Percentiles rank a stretch among this genome's conserved stretches.
Conservation (phyloP, 176 grass and related monocot genomes). For the Ananas comosus region DNA sequence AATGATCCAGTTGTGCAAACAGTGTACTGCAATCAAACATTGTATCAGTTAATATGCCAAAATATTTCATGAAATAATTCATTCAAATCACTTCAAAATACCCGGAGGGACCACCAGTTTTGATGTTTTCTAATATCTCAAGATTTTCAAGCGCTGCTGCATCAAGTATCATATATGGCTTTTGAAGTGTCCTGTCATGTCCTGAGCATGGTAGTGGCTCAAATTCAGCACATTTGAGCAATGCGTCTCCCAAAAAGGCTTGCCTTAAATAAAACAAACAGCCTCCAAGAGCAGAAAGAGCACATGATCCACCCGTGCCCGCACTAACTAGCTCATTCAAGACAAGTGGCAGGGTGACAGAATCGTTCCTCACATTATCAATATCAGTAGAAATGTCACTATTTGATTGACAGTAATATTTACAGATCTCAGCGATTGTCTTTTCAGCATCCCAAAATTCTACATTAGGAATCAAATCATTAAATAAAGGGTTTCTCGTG, state of each 20-base stretch:
- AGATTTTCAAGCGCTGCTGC: conserved; percentile 90
- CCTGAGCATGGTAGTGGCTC: conserved; percentile 51
- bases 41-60: conserved; percentile 15
- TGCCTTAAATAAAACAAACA: conserved; percentile 93
- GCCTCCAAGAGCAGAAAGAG: conserved; percentile 90
- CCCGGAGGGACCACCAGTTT: conserved; percentile 59
- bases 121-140: conserved; percentile 76
- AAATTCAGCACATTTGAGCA: conserved; percentile 78
- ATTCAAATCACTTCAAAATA: conserved; percentile 20
- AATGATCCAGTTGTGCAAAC: conserved; percentile 94
- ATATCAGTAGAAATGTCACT: conserved; percentile 13
- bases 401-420: conserved; percentile 52
- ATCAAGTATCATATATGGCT: conserved; percentile 86
- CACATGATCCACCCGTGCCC: conserved; percentile 47
- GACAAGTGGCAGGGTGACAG: conserved; percentile 34
- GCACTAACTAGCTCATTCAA: conserved; percentile 53
- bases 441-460: conserved; percentile 88
- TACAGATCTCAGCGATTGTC: conserved; percentile 47
- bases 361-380: conserved; percentile 11
- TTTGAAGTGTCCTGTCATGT: conserved; percentile 30
- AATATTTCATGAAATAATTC: conserved; percentile 10
- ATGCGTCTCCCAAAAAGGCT: conserved; percentile 67
- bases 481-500: conserved; percentile 76
- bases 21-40: conserved; percentile 56
- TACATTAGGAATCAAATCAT: conserved; percentile 48